phyloP scores from a whole-genome alignment of 2,329 filamentous ascomycete genomes.

The Cordyceps cateniannulata region DNA sequence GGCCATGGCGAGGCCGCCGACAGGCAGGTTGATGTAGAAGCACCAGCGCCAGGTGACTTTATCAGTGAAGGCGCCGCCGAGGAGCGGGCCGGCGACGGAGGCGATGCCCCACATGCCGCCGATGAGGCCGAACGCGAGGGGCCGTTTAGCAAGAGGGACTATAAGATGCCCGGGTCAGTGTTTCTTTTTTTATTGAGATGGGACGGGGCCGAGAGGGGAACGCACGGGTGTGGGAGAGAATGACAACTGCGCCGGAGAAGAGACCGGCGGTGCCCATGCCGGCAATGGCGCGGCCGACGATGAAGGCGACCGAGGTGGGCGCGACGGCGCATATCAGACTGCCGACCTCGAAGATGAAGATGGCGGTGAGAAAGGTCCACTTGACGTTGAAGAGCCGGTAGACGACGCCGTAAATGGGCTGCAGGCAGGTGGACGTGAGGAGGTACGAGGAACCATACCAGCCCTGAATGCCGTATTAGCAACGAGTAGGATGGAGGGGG shows the following conservation, averaged over 20 bases:
- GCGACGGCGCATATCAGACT: conserved; percentile 38
- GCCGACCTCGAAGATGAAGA: conserved; percentile 39
- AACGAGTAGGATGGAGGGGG: too few species aligned
- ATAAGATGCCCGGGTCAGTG: conserved; percentile 17
- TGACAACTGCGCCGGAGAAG: conserved; percentile 43
- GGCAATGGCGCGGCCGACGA: conserved; percentile 45
- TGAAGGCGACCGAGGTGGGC: conserved; percentile 40
- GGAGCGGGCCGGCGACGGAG: conserved; percentile 41
- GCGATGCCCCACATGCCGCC: conserved; percentile 52
- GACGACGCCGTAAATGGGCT: conserved; percentile 43
- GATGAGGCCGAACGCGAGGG: conserved; percentile 47
- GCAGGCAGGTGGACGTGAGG: conserved; percentile 42
- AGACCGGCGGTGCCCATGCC: conserved; percentile 46
- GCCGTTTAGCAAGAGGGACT: conserved; percentile 49
- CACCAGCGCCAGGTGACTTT: conserved; percentile 47
- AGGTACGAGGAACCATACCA: conserved; percentile 47
- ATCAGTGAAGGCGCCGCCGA: conserved; percentile 45
- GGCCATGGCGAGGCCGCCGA: conserved; percentile 40
- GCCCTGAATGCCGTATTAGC: conserved; percentile 23
- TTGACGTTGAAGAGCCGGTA: conserved; percentile 47
- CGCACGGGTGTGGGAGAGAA: conserved; percentile 36
- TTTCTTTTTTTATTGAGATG: neutral
- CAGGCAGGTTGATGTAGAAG: conserved; percentile 41
- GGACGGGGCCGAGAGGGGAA: neutral
- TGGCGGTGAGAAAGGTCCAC: conserved; percentile 34